Base-by-base conservation (phyloP, 2,329 filamentous ascomycete genomes). In the Blastomyces emzantsi region DNA sequence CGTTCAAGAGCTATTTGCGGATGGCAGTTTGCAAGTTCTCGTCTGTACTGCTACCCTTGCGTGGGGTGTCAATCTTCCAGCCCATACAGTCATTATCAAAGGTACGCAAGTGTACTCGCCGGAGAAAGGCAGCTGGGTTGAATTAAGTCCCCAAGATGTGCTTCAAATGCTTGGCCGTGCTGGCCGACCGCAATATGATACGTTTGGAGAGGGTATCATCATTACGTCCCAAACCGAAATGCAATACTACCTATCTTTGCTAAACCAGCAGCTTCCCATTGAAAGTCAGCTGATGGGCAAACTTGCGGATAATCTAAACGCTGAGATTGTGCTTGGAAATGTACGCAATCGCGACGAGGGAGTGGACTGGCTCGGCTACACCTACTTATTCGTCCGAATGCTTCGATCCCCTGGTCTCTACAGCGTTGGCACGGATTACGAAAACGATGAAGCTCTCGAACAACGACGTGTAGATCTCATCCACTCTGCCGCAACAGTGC, bases 291-390 rank as follows among this genome's bases (percentile, higher is more conserved):
- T 99, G 72, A 87, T 96, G 62, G 93, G 91, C 77, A 92, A 90
- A 71, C 79, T 99, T 60, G 92, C 94, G 1, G 94, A 99, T 78
- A 97, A 97, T 67, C 81, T 99, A 67, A 99, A 99, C 70, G 94
- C 94, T 2, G 94, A 99, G 73, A 83, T 99, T 71, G 95, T 99
- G 11, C 83, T 99, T 25, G 94, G 94, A 61, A 99, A 96, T 71
- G 85, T 99, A 33, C 87, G 93, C 63, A 92, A 83, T 65, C 87
- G 95, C 64, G 93, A 99, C 69, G 94, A 99, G 73, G 94, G 90
- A 69, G 94, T 99, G n/a, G 92, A 99, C 73, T 99, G 94, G 94
- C 85, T 99, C 43, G 93, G 94, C 15, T 99, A 99, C 76, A 97
- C 93, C 0, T 99, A 99, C 75, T 85, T 99, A 22, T 99, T 96